phyloP scores from a whole-genome alignment of 352 stramenopile genomes.

The Pythium biforme region DNA sequence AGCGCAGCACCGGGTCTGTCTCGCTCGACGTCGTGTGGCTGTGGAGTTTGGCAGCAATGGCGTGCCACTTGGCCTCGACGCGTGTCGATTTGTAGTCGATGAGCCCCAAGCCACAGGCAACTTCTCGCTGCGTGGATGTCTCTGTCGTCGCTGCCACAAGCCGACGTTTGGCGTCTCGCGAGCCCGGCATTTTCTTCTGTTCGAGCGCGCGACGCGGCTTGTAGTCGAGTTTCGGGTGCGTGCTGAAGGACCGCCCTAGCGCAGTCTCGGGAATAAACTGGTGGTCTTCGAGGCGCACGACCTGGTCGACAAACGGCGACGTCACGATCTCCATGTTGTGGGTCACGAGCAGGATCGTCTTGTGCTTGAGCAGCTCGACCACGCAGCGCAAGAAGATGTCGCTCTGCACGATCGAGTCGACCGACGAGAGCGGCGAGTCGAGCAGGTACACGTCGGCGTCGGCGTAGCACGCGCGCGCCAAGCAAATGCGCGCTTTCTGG shows the following conservation, averaged over 20 bases:
- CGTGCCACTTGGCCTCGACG: slow-evolving; percentile 17
- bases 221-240: slow-evolving; percentile 15
- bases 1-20: slow-evolving; percentile 8
- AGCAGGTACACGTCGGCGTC: slow-evolving; percentile 71
- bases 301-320: slow-evolving; percentile 28
- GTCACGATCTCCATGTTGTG: slow-evolving; percentile 61
- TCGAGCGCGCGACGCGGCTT: slow-evolving; percentile 1
- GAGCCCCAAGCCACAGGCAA: background rate
- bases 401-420: slow-evolving; percentile 91
- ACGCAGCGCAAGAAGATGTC: slow-evolving; percentile 68
- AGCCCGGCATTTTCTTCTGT: background rate
- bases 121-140: background rate
- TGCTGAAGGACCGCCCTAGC: slow-evolving; percentile 6
- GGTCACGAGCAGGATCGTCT: slow-evolving; percentile 85
- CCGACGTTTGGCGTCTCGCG: background rate
- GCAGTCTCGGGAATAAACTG: slow-evolving; percentile 25
- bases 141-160: background rate
- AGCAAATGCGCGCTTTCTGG: slow-evolving; percentile 71
- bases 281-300: slow-evolving; percentile 25
- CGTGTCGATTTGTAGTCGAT: slow-evolving; percentile 3
- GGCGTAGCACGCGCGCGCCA: slow-evolving; percentile 55
- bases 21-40: background rate
- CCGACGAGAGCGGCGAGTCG: slow-evolving; percentile 87
- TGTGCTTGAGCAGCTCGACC: slow-evolving; percentile 23
- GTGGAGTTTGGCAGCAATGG: slow-evolving; percentile 8